phyloP scores from a whole-genome alignment of 495 filamentous ascomycete species.

The Aspergillus affinis region DNA sequence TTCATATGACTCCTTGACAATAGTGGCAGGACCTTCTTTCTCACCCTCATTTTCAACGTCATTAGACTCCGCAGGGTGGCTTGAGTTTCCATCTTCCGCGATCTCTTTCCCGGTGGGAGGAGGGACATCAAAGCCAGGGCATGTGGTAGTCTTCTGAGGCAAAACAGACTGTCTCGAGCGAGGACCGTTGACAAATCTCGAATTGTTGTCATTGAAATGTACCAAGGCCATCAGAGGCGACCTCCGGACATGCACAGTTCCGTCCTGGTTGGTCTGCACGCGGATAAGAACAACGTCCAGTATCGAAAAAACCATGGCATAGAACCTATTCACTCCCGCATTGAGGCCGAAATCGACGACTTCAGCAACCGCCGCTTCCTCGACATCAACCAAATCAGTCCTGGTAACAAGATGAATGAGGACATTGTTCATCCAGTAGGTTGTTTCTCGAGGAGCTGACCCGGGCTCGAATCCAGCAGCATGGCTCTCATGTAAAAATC shows the following conservation, averaged over 20 bases:
- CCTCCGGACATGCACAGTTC: slow-evolving; percentile 8
- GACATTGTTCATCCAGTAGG: slow-evolving; percentile 19
- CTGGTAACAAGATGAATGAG: slow-evolving; percentile 18
- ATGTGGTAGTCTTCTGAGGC: neutral
- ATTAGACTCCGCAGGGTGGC: neutral
- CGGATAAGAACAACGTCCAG: slow-evolving; percentile 19
- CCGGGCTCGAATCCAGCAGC: slow-evolving; percentile 15
- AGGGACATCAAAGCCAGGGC: neutral
- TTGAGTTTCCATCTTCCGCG: neutral
- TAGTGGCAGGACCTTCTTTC: neutral
- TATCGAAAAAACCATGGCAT: slow-evolving; percentile 22
- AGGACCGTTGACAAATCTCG: slow-evolving; percentile 10
- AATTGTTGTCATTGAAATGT: slow-evolving; percentile 16
- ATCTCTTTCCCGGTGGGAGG: neutral
- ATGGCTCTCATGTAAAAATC: slow-evolving; percentile 18
- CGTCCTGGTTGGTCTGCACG: slow-evolving; percentile 2
- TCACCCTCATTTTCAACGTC: neutral
- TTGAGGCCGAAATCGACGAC: slow-evolving; percentile 17
- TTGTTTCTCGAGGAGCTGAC: slow-evolving; percentile 18
- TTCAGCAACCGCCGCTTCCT: slow-evolving; percentile 19
- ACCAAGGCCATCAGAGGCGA: slow-evolving; percentile 16
- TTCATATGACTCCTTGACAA: neutral
- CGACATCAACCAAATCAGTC: slow-evolving; percentile 18
- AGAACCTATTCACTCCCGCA: slow-evolving; percentile 13
- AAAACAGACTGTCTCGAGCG: slow-evolving; percentile 4